These are phyloP conservation scores for Endoconidiophora laricicola DNA, from an alignment of 2,329 filamentous ascomycete species.

Conservation along the genomic window DNA sequence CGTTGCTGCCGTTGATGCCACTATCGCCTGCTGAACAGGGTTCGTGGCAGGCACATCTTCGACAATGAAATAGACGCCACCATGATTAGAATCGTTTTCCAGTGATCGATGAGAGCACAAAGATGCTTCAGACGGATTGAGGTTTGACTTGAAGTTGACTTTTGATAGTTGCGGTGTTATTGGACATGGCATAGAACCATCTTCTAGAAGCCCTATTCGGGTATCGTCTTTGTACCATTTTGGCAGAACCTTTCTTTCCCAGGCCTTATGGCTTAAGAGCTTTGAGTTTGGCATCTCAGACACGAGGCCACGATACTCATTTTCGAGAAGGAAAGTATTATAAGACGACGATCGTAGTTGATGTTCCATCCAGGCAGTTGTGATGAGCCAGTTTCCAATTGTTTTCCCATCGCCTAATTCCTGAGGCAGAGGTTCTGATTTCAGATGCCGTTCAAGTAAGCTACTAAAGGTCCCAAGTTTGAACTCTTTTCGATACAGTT, in stretches of 20 bases:
- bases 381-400: constrained; percentile 3
- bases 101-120: neutral
- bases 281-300: neutral
- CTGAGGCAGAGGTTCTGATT: neutral
- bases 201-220: constrained; percentile 6
- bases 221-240: constrained; percentile 25
- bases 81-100: neutral
- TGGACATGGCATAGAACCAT: neutral
- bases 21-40: too few species aligned
- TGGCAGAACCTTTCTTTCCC: constrained; percentile 26
- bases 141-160: too few species aligned
- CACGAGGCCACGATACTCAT: neutral
- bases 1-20: too few species aligned
- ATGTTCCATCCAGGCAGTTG: constrained; percentile 4
- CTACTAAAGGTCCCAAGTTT: neutral
- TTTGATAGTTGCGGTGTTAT: too few species aligned
- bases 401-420: neutral
- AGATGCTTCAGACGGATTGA: neutral
- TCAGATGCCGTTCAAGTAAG: neutral
- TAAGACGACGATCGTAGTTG: constrained; percentile 5
- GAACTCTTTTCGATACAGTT: neutral
- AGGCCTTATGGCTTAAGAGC: constrained; percentile 15
- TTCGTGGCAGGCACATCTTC: too few species aligned
- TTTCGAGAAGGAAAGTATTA: constrained; percentile 3
- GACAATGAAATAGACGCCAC: neutral